Evolutionary conservation across 2,329 filamentous ascomycete species (phyloP), one percentile per base, ranked within the genome.

Genomic region (Lachnellula occidentalis): DNA sequence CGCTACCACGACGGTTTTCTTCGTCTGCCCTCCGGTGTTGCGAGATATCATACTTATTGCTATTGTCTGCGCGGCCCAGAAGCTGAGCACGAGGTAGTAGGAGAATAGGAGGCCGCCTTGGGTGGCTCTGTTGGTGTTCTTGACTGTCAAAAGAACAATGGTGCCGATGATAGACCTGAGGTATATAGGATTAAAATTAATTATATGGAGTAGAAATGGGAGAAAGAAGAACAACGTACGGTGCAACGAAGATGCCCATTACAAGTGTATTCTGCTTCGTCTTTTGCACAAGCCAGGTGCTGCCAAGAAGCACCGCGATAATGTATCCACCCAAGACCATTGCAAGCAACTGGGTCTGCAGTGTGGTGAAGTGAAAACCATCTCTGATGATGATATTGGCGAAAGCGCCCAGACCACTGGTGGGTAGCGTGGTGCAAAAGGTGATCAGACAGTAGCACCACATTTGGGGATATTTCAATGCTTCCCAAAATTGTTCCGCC

Each of bases 241-340:
- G 87, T 27, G 88, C 72, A 24, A 86, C 76, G 63, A 83, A 90
- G 5, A 78, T 71, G 8, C 79, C 70, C 84, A 90, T 90, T 46
- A 83, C 74, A 17, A 86, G 63, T 15, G 86, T 68, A 61, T 88
- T 91, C 70, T 90, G 86, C n/a, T 76, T 72, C 1, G 78, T 86
- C 69, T 79, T 86, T 71, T 83, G 86, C 14, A 85, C 84, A 4
- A 90, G 65, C 78, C 78, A 90, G 0, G 82, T 79, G 0, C 85
- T 87, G 0, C 74, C 73, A 24, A 90, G 72, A 1, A 91, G 74
- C 4, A 90, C 80, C 47, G 85, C 74, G 57, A 91, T 88, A 62
- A 90, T 90, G 61, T 87, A 87, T 39, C 80, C 81, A 5, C 87
- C 87, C 0, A 89, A 74, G 0, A 90, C 87, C 85, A 91, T 90